Base-by-base conservation (phyloP, 106 monocot genomes). In the Apostasia shenzhenica region DNA sequence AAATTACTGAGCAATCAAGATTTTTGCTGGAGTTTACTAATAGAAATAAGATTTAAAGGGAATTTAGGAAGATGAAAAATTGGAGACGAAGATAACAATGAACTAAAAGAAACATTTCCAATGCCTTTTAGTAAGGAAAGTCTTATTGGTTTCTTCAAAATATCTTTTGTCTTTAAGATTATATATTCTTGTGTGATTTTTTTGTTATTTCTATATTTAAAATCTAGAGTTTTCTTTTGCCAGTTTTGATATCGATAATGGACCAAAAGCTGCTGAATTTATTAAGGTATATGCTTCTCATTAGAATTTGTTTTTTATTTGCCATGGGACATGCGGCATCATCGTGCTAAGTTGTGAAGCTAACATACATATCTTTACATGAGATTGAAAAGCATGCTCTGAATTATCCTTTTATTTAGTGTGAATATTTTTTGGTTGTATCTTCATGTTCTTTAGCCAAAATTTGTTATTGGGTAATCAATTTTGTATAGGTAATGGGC, bases 231-330 rank as follows among this genome's bases (percentile, higher is more conserved):
- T 45, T 73, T 78, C 70, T 59, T 50, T 66, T 74, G 47, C 41
- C 81, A 95, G 95, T 76, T 95, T 95, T 84, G 95, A 95, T 77
- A 55, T 91, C 6, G 86, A 95, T 49, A 76, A 80, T 73, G 95
- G 95, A 43, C 95, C 84, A 1, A 80, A 76, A 49, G 95, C 95
- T 78, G 95, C 91, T 59, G 75, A 91, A 52, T 95, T 82, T 73
- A 95, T 95, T 60, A 88, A 95, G 91, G 94, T 95, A 88, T 64
- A 41, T 42, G 41, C n/a, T 49, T 75, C 0, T 59, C 68, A 68
- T 68, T 50, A 43, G 37, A n/a, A 65, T 65, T 47, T 42, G 9
- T 38, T 66, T 57, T 14, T 10, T 53, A 14, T 39, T 37, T 39
- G 41, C 51, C 39, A 53, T 53, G 41, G 38, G 12, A 43, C 8